Base-by-base conservation (phyloP, 1,139 yeast species). In the Candida tropicalis region DNA sequence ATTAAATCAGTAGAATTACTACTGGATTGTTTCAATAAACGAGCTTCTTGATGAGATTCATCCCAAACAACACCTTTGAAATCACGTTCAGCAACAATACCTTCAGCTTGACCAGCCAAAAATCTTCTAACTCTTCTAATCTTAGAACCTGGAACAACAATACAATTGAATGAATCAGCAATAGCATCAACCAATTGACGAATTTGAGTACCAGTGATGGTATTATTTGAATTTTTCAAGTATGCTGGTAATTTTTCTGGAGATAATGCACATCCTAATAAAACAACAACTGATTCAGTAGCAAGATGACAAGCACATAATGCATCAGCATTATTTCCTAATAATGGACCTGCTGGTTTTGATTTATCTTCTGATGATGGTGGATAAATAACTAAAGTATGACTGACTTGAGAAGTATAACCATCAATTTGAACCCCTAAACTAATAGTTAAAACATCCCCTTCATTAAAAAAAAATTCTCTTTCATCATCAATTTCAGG, bases 401-500 rank as follows among this genome's bases (percentile, higher is more conserved):
- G 99, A 24, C 95, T 81, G 6, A 81, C 82, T 59, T 82, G 81
- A 4, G 96, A 84, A 13, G 97, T 87, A 68, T 91, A 93, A 40
- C 99, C 99, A 63, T 93, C 99, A 54, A 93, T 81, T 52, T 93
- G 97, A 46, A 87, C 91, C 38, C 97, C 98, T 31, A 90, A 73
- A 17, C 86, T 73, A 45, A 93, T 77, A 46, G 93, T 90, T 33
- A 87, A 89, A 40, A 91, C 73, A 62, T 93, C 98, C 41, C 98
- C 98, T 27, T 82, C 81, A 45, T 72, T 67, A 58, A 87, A 80
- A 36, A 66, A 64, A 49, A 76, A 70, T 46, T 72, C 70, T 13
- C 78, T 54, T 34, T 66, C 72, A 54, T 87, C 96, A 55, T 81
- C 89, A 42, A 85, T 65, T 64, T 90, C 97, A 38, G 99, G 99